Evolutionary conservation across 805 yeast genomes (phyloP).

Genomic region (Candida ortonii): DNA sequence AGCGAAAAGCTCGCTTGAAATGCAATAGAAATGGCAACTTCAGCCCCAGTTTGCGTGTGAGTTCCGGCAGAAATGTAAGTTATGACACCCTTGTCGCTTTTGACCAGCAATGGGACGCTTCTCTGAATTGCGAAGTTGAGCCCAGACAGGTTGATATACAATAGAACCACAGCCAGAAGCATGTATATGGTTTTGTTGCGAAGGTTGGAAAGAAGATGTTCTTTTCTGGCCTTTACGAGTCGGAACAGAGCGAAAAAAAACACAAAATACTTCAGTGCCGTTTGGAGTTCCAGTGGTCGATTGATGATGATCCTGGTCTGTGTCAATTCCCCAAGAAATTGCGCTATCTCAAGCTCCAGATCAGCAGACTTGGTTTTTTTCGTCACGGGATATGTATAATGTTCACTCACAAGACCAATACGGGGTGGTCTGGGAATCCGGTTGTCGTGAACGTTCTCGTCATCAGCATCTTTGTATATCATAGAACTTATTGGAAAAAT

Average conservation of each 20-base stretch:
- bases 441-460: constrained; percentile 23
- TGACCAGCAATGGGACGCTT: constrained; percentile 60
- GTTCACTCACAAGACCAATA: constrained; percentile 23
- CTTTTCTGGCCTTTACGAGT: constrained; percentile 43
- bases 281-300: constrained; percentile 39
- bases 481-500: constrained; percentile 43
- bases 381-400: constrained; percentile 23
- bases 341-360: constrained; percentile 47
- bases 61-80: constrained; percentile 57
- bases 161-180: constrained; percentile 36
- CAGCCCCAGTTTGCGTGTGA: constrained; percentile 70
- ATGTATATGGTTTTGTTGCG: constrained; percentile 14
- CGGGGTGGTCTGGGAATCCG: constrained; percentile 16
- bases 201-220: constrained; percentile 32
- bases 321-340: constrained; percentile 46
- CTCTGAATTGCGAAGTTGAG: constrained; percentile 61
- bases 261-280: constrained; percentile 45
- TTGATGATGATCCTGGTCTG: constrained; percentile 43
- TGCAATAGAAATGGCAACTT: constrained; percentile 50
- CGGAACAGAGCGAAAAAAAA: constrained; percentile 44
- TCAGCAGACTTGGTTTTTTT: constrained; percentile 33
- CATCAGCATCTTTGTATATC: constrained; percentile 33
- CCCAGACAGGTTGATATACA: constrained; percentile 55
- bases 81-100: constrained; percentile 46
- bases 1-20: constrained; percentile 49